Conservation (phyloP, 2,329 filamentous ascomycete species). For the Peltaster fructicola region DNA sequence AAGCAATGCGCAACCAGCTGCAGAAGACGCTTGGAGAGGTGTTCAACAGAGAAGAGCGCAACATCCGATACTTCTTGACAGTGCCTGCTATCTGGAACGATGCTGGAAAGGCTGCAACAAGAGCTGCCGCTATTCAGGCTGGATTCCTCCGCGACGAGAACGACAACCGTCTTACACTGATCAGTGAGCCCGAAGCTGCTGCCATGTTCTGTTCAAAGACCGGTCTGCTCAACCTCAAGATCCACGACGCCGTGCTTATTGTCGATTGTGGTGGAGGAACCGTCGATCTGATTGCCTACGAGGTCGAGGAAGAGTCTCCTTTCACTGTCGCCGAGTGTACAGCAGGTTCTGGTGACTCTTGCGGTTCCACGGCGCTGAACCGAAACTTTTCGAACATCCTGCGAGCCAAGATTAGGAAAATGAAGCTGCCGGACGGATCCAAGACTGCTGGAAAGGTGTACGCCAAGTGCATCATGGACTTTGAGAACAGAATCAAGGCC, state of each 20-base stretch:
- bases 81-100: slow-evolving; percentile 99
- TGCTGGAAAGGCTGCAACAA: slow-evolving; percentile 89
- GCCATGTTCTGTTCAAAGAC: slow-evolving; percentile 97
- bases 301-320: slow-evolving; percentile 92
- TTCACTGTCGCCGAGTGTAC: slow-evolving; percentile 97
- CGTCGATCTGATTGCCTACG: slow-evolving; percentile 96
- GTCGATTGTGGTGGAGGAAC: slow-evolving; percentile 97
- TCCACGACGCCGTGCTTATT: slow-evolving; percentile 96
- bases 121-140: slow-evolving; percentile 89
- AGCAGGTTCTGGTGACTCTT: slow-evolving; percentile 90
- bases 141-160: slow-evolving; percentile 95
- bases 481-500: slow-evolving; percentile 98
- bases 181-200: slow-evolving; percentile 92
- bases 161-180: slow-evolving; percentile 83
- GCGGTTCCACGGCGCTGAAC: slow-evolving; percentile 94
- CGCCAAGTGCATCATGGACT: slow-evolving; percentile 99
- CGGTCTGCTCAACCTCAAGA: slow-evolving; percentile 84
- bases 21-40: slow-evolving; percentile 96
- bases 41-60: slow-evolving; percentile 93
- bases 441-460: slow-evolving; percentile 97
- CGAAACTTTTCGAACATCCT: slow-evolving; percentile 97
- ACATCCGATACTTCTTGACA: slow-evolving; percentile 93
- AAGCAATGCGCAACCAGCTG: slow-evolving; percentile 88
- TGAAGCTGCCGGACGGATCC: slow-evolving; percentile 94
- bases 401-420: slow-evolving; percentile 93